Evolutionary conservation across 805 yeast species (phyloP).

Genomic region (Yarrowia keelungensis): DNA sequence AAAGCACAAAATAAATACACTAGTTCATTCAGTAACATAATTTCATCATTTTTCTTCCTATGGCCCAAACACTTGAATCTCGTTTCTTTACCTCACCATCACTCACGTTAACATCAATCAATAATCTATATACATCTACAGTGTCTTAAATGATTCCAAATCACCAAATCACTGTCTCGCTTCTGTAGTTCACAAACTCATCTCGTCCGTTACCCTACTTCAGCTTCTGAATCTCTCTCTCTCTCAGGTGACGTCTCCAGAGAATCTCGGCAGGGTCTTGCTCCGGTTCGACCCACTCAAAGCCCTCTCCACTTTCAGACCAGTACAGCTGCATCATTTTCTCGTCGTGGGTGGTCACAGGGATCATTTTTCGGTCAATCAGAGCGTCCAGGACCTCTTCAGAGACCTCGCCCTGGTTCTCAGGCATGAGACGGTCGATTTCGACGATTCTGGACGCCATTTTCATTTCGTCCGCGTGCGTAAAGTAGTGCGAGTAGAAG

Average conservation of each 20-base stretch:
- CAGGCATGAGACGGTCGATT: conserved; percentile 60
- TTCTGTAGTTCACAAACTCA: too few relatives aligned
- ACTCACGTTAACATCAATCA: background rate
- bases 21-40: too few relatives aligned
- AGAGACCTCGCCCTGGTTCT: conserved; percentile 53
- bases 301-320: conserved; percentile 86
- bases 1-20: too few relatives aligned
- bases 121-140: conserved; percentile 18
- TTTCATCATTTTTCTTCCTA: too few relatives aligned
- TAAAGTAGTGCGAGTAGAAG: conserved; percentile 66
- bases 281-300: conserved; percentile 90
- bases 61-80: too few relatives aligned
- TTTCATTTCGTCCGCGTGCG: conserved; percentile 70
- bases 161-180: background rate
- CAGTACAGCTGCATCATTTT: conserved; percentile 78
- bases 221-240: conserved; percentile 33
- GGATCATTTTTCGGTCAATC: conserved; percentile 49
- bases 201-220: background rate
- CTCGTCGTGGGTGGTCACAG: conserved; percentile 66
- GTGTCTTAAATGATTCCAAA: background rate
- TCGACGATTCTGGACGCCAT: conserved; percentile 71
- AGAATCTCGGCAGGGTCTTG: conserved; percentile 78
- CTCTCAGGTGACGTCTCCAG: conserved; percentile 49
- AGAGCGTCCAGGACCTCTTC: conserved; percentile 49
- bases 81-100: too few relatives aligned